A percentile compares a stretch with the other conserved stretches of the same genome.
Evolutionary conservation across 257 asterid genomes (phyloP).

Genomic region (Hygrophila difformis): DNA sequence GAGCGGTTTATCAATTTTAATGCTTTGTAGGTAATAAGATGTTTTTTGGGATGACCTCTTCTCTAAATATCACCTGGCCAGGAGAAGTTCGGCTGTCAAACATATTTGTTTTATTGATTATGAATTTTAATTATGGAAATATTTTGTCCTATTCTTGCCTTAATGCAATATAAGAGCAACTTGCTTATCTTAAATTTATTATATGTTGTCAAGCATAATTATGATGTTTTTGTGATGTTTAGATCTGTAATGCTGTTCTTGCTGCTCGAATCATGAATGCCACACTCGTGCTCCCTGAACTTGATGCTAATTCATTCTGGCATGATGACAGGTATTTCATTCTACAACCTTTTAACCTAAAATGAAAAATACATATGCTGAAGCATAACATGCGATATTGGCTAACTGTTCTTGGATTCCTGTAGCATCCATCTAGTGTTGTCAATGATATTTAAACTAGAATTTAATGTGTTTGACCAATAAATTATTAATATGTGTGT

Average conservation of each 20-base stretch:
- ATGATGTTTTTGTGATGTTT: constrained; percentile 14
- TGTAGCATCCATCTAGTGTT: constrained; percentile 8
- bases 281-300: constrained; percentile 90
- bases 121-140: neutral
- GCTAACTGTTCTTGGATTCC: constrained; percentile 1
- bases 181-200: constrained; percentile 10
- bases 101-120: constrained; percentile 5
- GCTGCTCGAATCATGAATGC: constrained; percentile 99
- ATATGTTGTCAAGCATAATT: constrained; percentile 12
- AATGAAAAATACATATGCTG: neutral
- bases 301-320: constrained; percentile 98
- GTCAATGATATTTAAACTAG: neutral
- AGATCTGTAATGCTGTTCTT: constrained; percentile 96
- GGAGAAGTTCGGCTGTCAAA: neutral
- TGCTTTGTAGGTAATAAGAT: neutral
- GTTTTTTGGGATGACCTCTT: constrained; percentile 1
- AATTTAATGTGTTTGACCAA: too few species aligned
- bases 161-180: constrained; percentile 6
- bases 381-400: constrained; percentile 15
- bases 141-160: constrained; percentile 7
- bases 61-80: constrained; percentile 1
- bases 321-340: constrained; percentile 74
- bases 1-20: too few species aligned
- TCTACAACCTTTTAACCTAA: constrained; percentile 3
- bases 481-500: too few species aligned